phyloP scores from a whole-genome alignment of 1,284 basidiomycete species.

The Agroathelia rolfsii region DNA sequence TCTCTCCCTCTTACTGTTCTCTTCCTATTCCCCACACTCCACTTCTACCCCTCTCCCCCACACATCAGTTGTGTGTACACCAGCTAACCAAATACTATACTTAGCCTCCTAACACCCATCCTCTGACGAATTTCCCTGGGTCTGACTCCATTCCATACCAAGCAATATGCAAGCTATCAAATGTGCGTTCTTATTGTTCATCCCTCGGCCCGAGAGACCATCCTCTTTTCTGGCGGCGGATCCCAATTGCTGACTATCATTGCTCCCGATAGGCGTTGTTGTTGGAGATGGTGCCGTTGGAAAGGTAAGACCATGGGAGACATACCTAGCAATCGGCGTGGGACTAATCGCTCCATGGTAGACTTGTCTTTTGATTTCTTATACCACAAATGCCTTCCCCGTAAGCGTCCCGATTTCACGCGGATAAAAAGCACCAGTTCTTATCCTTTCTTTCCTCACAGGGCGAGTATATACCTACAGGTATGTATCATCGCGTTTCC shows the following conservation, averaged over 20 bases:
- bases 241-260: slow-evolving; percentile 20
- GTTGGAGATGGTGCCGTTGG: slow-evolving; percentile 54
- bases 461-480: slow-evolving; percentile 13
- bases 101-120: too few species aligned
- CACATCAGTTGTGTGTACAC: too few species aligned
- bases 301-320: slow-evolving; percentile 26
- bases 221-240: too few species aligned
- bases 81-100: too few species aligned
- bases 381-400: slow-evolving; percentile 69
- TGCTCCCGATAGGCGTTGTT: slow-evolving; percentile 48
- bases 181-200: slow-evolving; percentile 30
- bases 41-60: too few species aligned
- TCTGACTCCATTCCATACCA: slow-evolving; percentile 13
- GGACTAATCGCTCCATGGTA: slow-evolving; percentile 10
- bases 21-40: too few species aligned
- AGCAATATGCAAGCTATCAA: slow-evolving; percentile 61
- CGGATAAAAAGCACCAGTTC: slow-evolving; percentile 38
- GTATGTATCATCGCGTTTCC: slow-evolving; percentile 65
- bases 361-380: slow-evolving; percentile 57
- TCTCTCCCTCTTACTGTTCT: too few species aligned
- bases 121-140: too few species aligned
- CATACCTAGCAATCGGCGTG: background rate
- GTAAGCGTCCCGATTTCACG: too few species aligned
- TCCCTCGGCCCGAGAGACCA: slow-evolving; percentile 7
- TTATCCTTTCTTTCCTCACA: background rate